Percentiles rank a stretch among this genome's conserved stretches.
Evolutionary conservation across 352 stramenopile species (phyloP).

Genomic region (Nothophytophthora sp.): DNA sequence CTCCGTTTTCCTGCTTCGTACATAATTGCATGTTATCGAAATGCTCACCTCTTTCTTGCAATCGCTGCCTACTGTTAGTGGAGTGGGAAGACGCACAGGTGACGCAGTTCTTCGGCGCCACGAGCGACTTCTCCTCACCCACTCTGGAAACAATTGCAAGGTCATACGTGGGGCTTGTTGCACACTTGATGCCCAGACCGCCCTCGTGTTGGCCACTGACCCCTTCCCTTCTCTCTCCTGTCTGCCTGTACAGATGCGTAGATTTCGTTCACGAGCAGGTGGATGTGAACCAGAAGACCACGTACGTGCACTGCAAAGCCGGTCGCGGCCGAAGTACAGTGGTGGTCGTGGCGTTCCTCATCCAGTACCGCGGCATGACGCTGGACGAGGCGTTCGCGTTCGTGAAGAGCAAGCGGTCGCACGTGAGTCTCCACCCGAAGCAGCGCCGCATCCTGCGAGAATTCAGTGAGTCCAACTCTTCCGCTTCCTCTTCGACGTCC

Average conservation of each 20-base stretch:
- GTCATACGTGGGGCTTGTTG: no score
- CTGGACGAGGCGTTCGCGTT: slow-evolving; percentile 57
- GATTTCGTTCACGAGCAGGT: slow-evolving; percentile 68
- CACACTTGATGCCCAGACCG: no score
- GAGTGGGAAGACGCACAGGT: slow-evolving; percentile 56
- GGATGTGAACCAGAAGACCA: slow-evolving; percentile 43
- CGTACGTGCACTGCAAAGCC: slow-evolving; percentile 86
- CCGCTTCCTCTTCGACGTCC: slow-evolving; percentile 2
- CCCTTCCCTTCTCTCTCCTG: neutral
- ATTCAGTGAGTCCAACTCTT: slow-evolving; percentile 29
- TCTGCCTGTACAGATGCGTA: slow-evolving; percentile 48
- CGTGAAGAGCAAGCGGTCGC: slow-evolving; percentile 53
- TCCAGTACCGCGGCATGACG: slow-evolving; percentile 57
- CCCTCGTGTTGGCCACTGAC: neutral
- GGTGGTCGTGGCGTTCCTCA: slow-evolving; percentile 70
- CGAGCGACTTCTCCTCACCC: slow-evolving; percentile 66
- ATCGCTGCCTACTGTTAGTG: no score
- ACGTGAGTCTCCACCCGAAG: slow-evolving; percentile 69
- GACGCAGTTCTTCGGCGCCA: slow-evolving; percentile 64
- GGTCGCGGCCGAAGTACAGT: slow-evolving; percentile 74
- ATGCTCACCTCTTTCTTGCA: no score
- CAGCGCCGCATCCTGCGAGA: slow-evolving; percentile 49
- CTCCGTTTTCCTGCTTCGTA: neutral
- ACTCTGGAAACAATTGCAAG: slow-evolving; percentile 60
- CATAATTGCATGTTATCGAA: no score